Evolutionary conservation across 768 basidiomycete species (phyloP), one percentile per base, ranked within the genome.

Genomic region (Suillus ampliporus): DNA sequence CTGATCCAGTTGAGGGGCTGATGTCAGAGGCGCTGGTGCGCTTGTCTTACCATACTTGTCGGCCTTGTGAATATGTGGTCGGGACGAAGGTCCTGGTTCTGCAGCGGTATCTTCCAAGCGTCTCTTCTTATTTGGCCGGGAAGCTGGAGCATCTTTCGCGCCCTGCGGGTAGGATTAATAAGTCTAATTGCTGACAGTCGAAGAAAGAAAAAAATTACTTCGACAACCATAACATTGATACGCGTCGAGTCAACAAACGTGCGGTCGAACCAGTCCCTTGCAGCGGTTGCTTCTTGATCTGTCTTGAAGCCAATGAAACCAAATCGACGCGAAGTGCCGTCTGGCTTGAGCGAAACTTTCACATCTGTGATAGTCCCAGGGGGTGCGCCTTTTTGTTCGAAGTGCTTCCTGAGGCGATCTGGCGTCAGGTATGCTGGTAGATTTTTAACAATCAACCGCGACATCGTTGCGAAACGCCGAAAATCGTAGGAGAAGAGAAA

Each of bases 271-370:
- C 91, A 99, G 40, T 89, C 84, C 72, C 84, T 86, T 0, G 92
- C 95, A 5, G 82, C 80, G 7, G 76, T 61, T 0, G 97, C 97
- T 62, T 97, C 92, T 34, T 84, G 79, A 35, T 89, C 82, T 0
- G 89, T 85, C 77, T 92, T 94, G 82, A 88, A 98, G 0, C 97
- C 97, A 10, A 97, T 82, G 70, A 99, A 99, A 0, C 92, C 97
- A 73, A 99, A 96, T 38, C 92, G 83, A 9, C 97, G 82, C 1
- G 91, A 89, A 0, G 88, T 89, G 1, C 94, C 95, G 71, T 94
- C 89, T 0, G 76, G 78, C 74, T 92, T 91, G 31, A 81, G 81
- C 4, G 94, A 86, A 57, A 98, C 83, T 73, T 92, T 92, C 56
- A 89, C 81, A 77, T 99, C 97, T 5, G 97, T 99, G 51, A 97